phyloP scores from a whole-genome alignment of 352 stramenopile species.

The Pythium aristosporum region DNA sequence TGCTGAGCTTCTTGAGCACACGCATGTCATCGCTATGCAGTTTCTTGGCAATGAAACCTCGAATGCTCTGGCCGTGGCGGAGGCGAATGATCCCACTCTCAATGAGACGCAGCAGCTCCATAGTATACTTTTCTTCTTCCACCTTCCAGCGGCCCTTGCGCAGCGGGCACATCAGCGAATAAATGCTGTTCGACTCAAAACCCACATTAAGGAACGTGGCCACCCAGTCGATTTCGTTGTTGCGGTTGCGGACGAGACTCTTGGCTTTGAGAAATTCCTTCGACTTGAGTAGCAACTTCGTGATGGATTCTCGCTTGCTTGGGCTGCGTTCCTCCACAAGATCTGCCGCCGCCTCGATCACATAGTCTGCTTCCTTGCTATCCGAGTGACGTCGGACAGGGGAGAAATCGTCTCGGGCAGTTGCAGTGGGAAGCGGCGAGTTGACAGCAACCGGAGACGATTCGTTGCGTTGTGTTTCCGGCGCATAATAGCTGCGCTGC shows the following conservation, averaged over 20 bases:
- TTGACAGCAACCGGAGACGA: not conserved
- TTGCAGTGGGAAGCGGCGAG: constrained; percentile 12
- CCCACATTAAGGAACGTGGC: constrained; percentile 72
- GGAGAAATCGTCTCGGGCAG: constrained; percentile 7
- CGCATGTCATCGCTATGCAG: constrained; percentile 83
- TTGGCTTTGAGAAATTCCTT: constrained; percentile 64
- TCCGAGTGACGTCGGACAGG: constrained; percentile 16
- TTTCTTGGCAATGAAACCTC: constrained; percentile 70
- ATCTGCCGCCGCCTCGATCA: constrained; percentile 30
- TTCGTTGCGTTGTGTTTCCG: constrained; percentile 1
- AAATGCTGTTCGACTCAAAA: constrained; percentile 73
- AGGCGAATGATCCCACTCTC: constrained; percentile 62
- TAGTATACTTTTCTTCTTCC: constrained; percentile 73
- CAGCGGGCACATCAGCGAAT: constrained; percentile 69
- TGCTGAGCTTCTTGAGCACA: constrained; percentile 83
- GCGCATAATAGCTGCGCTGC: constrained; percentile 5
- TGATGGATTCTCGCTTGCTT: constrained; percentile 42
- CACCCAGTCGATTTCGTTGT: constrained; percentile 81
- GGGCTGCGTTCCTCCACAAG: constrained; percentile 31
- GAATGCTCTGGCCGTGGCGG: constrained; percentile 64
- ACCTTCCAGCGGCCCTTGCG: constrained; percentile 74
- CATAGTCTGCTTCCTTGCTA: constrained; percentile 15
- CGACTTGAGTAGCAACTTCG: constrained; percentile 59
- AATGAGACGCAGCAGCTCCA: constrained; percentile 64
- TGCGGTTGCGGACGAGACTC: constrained; percentile 62